Conservation (phyloP, 1,284 basidiomycete species). For the Naganishia liquefaciens region DNA sequence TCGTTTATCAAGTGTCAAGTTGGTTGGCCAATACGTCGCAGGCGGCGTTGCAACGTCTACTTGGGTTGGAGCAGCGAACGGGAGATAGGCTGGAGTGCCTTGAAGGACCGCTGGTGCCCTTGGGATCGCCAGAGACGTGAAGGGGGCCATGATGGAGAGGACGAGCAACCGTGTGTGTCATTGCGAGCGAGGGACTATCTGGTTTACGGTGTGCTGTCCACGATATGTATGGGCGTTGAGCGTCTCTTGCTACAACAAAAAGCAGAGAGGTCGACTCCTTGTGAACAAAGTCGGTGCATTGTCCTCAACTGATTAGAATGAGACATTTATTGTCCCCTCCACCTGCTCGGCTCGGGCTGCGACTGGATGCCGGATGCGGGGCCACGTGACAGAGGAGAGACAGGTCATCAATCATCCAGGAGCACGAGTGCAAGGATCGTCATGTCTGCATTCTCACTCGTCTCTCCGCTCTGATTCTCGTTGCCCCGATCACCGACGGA, state of each 20-base stretch:
- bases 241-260: too few relatives aligned
- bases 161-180: background rate
- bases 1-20: constrained; percentile 41
- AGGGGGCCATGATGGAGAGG: background rate
- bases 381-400: background rate
- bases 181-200: background rate
- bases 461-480: background rate
- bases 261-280: too few relatives aligned
- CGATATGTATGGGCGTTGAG: background rate
- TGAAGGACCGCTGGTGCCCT: background rate
- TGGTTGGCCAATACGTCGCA: background rate
- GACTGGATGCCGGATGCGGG: background rate
- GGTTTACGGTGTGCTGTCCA: background rate
- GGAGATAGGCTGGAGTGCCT: background rate
- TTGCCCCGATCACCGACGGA: background rate
- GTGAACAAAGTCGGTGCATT: background rate
- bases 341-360: background rate
- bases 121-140: background rate
- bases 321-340: constrained; percentile 7
- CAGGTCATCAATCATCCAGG: background rate
- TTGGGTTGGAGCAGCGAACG: background rate
- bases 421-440: too few relatives aligned
- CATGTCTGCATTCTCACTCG: too few relatives aligned
- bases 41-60: background rate
- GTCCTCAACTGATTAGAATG: background rate